Conservation (phyloP, 768 basidiomycete species). For the Psilocybe cubensis region DNA sequence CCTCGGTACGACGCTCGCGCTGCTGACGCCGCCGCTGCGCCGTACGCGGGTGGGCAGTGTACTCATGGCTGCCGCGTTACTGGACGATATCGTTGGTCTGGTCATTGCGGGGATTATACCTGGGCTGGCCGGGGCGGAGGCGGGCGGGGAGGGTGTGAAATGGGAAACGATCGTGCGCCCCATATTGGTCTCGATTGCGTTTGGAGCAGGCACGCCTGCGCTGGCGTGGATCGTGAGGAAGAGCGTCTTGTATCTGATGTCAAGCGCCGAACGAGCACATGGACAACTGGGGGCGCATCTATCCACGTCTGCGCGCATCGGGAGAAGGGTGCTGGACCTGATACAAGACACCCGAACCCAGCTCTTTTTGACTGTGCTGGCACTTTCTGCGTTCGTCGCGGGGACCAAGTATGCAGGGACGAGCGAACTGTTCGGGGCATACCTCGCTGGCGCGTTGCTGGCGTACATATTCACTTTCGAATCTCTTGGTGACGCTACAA, state of each 20-base stretch:
- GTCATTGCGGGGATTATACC: constrained; percentile 59
- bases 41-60: constrained; percentile 58
- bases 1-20: constrained; percentile 67
- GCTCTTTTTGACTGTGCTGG: constrained; percentile 39
- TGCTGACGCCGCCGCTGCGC: constrained; percentile 52
- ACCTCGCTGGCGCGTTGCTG: constrained; percentile 57
- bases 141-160: constrained; percentile 2
- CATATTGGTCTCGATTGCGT: constrained; percentile 55
- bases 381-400: constrained; percentile 48
- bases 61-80: constrained; percentile 61
- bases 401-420: constrained; percentile 57
- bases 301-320: too few species aligned
- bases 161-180: constrained; percentile 52
- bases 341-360: constrained; percentile 21
- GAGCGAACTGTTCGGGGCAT: constrained; percentile 66
- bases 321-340: background rate
- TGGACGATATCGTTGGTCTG: constrained; percentile 68
- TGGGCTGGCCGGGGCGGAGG: constrained; percentile 32
- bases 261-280: too few species aligned
- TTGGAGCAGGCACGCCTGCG: constrained; percentile 44
- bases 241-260: background rate
- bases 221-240: constrained; percentile 21
- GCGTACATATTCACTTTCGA: constrained; percentile 31
- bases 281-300: too few species aligned
- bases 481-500: too few species aligned